Evolutionary conservation across 371 early-diverging fungal genomes (phyloP), one percentile per base, ranked within the genome.

Genomic region (Mucor piriformis): DNA sequence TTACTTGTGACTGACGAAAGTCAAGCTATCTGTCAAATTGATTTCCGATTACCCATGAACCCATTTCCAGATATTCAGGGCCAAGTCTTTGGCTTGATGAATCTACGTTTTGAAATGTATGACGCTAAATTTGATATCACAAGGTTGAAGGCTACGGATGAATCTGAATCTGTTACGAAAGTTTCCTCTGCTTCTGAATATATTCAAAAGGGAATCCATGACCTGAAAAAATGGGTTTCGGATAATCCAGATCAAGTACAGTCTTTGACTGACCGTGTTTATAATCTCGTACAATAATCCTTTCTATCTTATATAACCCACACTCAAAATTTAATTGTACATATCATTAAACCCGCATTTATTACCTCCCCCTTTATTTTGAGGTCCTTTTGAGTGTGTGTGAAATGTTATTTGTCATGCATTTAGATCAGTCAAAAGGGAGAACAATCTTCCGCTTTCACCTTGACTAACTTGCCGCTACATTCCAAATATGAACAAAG

Each of bases 81-180:
- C 7, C 62, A 75, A 59, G 51, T 75, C 6, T 50, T 78, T 12
- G 71, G 66, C 0, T 42, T 74, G 10, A 40, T 54, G 2, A 78
- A 78, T 46, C n/a, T 73, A 11, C 61, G 63, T 8, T 77, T 48
- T 52, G 64, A 66, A 25, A 33, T 50, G 15, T 61, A 73, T 56
- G 80, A 76, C 47, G 21, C 27, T 3, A 77, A 74, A 35, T 79
- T 61, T 23, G 59, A 59, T 24, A 68, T 77, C 37, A 57, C 68
- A 6, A 63, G 67, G 24, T 24, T 74, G 13, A 59, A 51, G 32
- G 57, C 67, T 7, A 58, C 69, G 4, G 72, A 77, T 37, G 72
- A 77, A 25, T 63, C 56, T 20, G 76, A 76, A 37, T 23, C 69
- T 1, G 23, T 55, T 16, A 53, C 35, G 6, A 69, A 66, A 13